These are phyloP conservation scores for Euphorbia corollata DNA, from an alignment of 441 rosid species.

Conservation along the genomic window DNA sequence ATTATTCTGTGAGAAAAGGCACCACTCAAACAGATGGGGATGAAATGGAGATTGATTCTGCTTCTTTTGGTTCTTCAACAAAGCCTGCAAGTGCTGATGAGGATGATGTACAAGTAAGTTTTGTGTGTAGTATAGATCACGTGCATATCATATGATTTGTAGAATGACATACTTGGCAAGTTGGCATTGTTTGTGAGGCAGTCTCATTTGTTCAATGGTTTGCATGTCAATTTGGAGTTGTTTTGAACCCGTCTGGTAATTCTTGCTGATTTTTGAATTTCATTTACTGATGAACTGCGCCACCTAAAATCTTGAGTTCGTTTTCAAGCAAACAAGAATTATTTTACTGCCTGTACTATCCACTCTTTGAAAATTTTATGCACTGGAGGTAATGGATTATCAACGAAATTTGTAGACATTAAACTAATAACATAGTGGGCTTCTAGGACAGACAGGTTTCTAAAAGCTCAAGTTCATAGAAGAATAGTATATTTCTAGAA, in stretches of 20 bases:
- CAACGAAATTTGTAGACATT: neutral
- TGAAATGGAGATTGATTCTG: constrained; percentile 24
- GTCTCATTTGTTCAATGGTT: neutral
- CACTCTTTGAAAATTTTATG: neutral
- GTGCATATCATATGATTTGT: neutral
- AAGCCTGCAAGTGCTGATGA: constrained; percentile 24
- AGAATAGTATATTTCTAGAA: neutral
- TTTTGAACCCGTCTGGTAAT: neutral
- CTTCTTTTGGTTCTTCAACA: constrained; percentile 19
- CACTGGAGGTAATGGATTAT: neutral
- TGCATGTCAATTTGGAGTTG: constrained; percentile 7
- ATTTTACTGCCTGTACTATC: neutral
- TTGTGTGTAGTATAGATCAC: neutral
- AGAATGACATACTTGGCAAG: neutral
- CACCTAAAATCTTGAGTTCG: neutral
- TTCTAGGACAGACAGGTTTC: neutral
- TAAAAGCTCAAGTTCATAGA: neutral
- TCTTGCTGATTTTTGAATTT: neutral
- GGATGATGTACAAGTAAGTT: constrained; percentile 26
- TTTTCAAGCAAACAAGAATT: neutral
- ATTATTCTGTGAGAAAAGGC: constrained; percentile 22
- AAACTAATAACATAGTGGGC: neutral
- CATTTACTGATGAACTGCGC: neutral
- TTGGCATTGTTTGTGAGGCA: constrained; percentile 3
- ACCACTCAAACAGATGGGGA: constrained; percentile 19